Base-by-base conservation (phyloP, 179 eudicot genomes). In the Drosera spatulata region DNA sequence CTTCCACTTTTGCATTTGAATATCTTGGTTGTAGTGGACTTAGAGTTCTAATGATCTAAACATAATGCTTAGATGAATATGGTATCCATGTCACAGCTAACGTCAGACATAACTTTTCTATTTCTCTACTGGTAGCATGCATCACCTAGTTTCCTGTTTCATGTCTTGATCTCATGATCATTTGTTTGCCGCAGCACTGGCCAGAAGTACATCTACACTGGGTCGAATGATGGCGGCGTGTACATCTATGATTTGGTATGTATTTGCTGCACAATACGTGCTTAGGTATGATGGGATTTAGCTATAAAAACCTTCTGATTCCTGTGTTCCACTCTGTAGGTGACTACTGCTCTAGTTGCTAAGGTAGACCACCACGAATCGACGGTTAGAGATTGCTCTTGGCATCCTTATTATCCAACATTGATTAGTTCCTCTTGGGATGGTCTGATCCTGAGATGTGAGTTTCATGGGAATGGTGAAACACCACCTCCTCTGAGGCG, bases 161-260 rank as follows among this genome's bases (percentile, higher is more conserved):
- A 7, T 53, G 39, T 63, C 50, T 38, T 54, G 53, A 55, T 12
- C 15, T 12, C 10, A 10, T 49, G 39, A 4, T 55, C 50, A 1
- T 22, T 22, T 45, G 58, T 42, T 38, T 50, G 41, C 45, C 77
- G 77, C 89, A 88, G 96, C 79, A 77, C 95, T 37, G 96, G 93
- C 45, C 93, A 88, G 63, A 88, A 78, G 77, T 88, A 85, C 77
- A 85, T 88, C 67, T 88, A 88, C 78, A 85, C 85, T 0, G 96
- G 93, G 65, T 88, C 96, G 38, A 70, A 71, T 43, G 93, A 88
- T 71, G 73, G 69, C 41, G 69, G 67, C 52, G 87, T 88, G 51
- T 85, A 83, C 60, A 73, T 88, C 39, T 88, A 85, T 62, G 96
- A 88, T 67, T 72, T 85, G 93, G 96, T 88, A 79, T 44, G 90